phyloP scores from a whole-genome alignment of 140 eudicot genomes.

The Ambrosia hybrid region DNA sequence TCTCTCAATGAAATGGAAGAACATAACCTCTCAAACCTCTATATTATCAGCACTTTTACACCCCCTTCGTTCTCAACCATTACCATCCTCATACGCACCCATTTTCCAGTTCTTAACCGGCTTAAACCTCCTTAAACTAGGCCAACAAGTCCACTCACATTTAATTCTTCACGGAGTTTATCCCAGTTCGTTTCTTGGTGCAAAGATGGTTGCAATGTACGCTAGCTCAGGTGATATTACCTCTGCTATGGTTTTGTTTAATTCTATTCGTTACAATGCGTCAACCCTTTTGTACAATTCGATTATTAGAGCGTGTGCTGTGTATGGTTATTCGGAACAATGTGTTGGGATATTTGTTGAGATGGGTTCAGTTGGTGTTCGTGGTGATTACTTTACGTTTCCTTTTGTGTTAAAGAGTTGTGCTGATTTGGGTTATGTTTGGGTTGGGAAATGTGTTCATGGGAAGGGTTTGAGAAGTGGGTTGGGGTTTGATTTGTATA shows the following conservation, averaged over 20 bases:
- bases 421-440: constrained; percentile 35
- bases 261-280: constrained; percentile 15
- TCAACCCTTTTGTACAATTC: constrained; percentile 63
- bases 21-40: constrained; percentile 30
- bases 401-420: constrained; percentile 83
- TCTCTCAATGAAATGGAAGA: constrained; percentile 54
- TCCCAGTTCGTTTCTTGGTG: constrained; percentile 52
- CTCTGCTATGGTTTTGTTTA: constrained; percentile 45
- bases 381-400: constrained; percentile 68
- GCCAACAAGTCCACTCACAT: constrained; percentile 70
- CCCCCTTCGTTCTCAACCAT: constrained; percentile 37
- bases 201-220: constrained; percentile 88
- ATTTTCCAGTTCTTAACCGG: constrained; percentile 62
- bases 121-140: constrained; percentile 51
- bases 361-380: constrained; percentile 48
- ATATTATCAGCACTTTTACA: constrained; percentile 40
- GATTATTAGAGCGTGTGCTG: constrained; percentile 57
- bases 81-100: constrained; percentile 45
- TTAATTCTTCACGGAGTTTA: constrained; percentile 45
- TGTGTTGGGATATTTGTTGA: constrained; percentile 28
- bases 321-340: constrained; percentile 27
- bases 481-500: constrained; percentile 61
- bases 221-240: constrained; percentile 74
- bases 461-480: constrained; percentile 57
- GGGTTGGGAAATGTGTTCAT: constrained; percentile 62